Conservation (phyloP, 495 filamentous ascomycete species). For the Parathielavia hyrcaniae region DNA sequence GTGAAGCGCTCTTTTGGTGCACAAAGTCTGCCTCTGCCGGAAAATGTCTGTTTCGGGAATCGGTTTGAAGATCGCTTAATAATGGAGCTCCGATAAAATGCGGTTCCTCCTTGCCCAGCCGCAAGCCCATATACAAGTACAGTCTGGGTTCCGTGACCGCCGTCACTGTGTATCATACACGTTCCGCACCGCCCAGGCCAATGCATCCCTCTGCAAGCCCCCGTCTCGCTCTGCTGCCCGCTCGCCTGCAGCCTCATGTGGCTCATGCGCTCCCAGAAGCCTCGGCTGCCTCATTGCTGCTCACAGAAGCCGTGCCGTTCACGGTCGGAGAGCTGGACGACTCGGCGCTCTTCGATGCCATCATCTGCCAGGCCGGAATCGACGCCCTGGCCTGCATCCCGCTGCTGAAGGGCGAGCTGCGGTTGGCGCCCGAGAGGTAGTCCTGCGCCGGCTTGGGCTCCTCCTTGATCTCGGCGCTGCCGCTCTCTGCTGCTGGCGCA, state of each 20-base stretch:
- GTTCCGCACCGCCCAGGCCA: background rate
- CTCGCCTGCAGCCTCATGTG: background rate
- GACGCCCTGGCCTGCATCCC: slow-evolving; percentile 51
- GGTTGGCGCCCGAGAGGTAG: slow-evolving; percentile 28
- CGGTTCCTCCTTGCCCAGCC: no score
- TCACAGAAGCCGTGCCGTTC: slow-evolving; percentile 23
- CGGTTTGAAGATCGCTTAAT: no score
- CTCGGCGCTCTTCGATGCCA: slow-evolving; percentile 50
- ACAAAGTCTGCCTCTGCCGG: no score
- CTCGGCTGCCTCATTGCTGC: slow-evolving; percentile 25
- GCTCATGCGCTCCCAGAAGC: slow-evolving; percentile 22
- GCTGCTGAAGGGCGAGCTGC: slow-evolving; percentile 35
- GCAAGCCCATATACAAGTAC: no score
- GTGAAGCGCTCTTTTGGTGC: no score
- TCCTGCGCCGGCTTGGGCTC: slow-evolving; percentile 50
- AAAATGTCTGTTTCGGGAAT: no score
- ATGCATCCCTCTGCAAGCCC: background rate
- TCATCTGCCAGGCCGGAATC: slow-evolving; percentile 92
- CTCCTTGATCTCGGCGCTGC: slow-evolving; percentile 24
- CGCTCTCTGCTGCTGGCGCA: slow-evolving; percentile 26
- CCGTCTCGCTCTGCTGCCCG: background rate
- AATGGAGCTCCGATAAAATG: no score
- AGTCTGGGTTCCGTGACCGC: no score
- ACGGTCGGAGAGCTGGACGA: slow-evolving; percentile 30
- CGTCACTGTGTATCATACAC: background rate